Base-by-base conservation (phyloP, 148 eudicot genomes). In the Bassia scoparia region DNA sequence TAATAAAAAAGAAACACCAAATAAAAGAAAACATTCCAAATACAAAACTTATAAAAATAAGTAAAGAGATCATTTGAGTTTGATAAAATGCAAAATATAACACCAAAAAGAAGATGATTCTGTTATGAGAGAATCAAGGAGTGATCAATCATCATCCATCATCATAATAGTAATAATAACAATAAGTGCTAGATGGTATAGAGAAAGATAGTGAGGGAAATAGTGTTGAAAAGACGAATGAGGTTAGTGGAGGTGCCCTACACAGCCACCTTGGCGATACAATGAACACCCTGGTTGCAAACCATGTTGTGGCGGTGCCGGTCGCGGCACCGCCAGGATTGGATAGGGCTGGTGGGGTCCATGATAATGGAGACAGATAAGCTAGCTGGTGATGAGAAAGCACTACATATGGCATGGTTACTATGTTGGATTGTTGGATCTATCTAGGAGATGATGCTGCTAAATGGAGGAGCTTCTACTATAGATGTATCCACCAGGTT, bases 321-420 rank as follows among this genome's bases (percentile, higher is more conserved):
- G 97, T 91, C 73, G 97, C 99, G 24, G 97, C 99, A 2, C 99
- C 97, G 9, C 97, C 99, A 3, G 96, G 99, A 92, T 73, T 95
- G 97, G 96, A 95, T 95, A 0, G 99, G 99, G 2, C 94, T 97
- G 0, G 97, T 97, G n/a, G 96, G 99, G 21, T 95, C 99, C 0
- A 95, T 95, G 99, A 95, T 95, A 0, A 68, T 88, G 87, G 99
- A 95, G 78, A 58, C 89, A 1, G 97, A 95, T 77, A 95, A 92
- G 79, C 89, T 84, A 24, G 92, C 92, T 0, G 99, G 97, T 9
- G 80, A 88, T 88, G 0, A 82, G 98, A 74, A 91, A 94, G 46
- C 97, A 95, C 55, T 91, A 91, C 20, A 91, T 91, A 54, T n/a
- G 99, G 99, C 48, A 92, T 95, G 92, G 85, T 92, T 1, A 91